Base-by-base conservation (phyloP, 148 eudicot species). In the Polygonum maritimum region DNA sequence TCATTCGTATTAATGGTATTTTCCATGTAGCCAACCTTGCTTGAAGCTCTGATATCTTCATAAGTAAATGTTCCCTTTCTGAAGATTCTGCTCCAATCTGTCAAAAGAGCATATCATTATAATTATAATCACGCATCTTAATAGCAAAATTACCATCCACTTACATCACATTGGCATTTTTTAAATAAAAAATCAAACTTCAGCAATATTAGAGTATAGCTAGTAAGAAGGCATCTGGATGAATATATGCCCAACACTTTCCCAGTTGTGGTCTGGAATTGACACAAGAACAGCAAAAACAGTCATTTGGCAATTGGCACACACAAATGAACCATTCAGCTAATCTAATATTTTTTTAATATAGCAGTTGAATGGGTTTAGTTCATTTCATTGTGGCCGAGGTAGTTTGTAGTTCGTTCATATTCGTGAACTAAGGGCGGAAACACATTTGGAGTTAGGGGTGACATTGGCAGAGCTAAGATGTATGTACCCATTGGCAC, bases 1-100 rank as follows among this genome's bases (percentile, higher is more conserved):
- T 65, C 26, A 62, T 19, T 33, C 12, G n/a, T 36, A 54, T 41
- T 62, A 26, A 69, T 48, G 22, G 39, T 45, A 76, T 79, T 78
- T 44, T 8, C 47, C 47, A 44, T 44, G 39, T 48, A 78, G 78
- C 78, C n/a, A 57, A 92, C 99, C 99, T 90, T 54, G 94, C 76
- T 85, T 95, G 94, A 76, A 95, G 98, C 73, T 90, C 96, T 26
- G 92, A 85, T 77, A 92, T 91, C 90, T 81, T 89, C 19, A 87
- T 80, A 80, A 92, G 88, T 78, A 87, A 78, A 9, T 85, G 88
- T 78, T 90, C 94, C 86, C 92, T 90, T 74, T 90, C 96, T 65
- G 96, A 87, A 88, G 81, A 83, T 54, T 82, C 80, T 67, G 82
- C 72, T 77, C 90, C 99, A 74, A 81, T 89, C 99, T 95, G 96